These are phyloP conservation scores for Cladosporium sp. DNA, from an alignment of 2,329 filamentous ascomycete genomes.

Conservation along the genomic window DNA sequence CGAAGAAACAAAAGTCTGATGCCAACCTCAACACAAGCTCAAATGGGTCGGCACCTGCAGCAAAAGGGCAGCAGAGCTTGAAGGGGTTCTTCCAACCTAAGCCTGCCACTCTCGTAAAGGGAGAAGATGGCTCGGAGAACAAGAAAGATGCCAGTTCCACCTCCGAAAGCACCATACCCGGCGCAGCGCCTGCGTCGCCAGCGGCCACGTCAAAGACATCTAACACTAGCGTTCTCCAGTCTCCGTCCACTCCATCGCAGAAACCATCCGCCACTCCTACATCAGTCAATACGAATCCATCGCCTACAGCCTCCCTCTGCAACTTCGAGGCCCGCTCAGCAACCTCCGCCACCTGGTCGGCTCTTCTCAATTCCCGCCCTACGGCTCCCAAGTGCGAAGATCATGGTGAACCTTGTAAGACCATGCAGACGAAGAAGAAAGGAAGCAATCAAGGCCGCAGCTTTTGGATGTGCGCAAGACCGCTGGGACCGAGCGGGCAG, in stretches of 20 bases:
- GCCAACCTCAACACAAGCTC: slow-evolving; percentile 27
- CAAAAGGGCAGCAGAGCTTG: slow-evolving; percentile 63
- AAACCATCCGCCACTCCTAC: background rate
- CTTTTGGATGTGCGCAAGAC: slow-evolving; percentile 71
- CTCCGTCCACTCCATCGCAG: background rate
- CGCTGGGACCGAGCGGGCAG: slow-evolving; percentile 79
- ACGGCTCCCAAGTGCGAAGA: slow-evolving; percentile 75
- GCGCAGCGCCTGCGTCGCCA: background rate
- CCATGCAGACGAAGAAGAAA: slow-evolving; percentile 80
- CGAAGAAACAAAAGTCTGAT: slow-evolving; percentile 57
- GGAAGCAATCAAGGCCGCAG: slow-evolving; percentile 74
- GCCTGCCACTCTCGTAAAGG: slow-evolving; percentile 11
- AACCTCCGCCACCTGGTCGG: slow-evolving; percentile 68
- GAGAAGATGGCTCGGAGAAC: too few species aligned
- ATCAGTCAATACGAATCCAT: background rate
- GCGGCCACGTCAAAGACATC: background rate
- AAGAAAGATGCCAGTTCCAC: background rate
- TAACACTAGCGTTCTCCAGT: background rate
- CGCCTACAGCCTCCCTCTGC: background rate
- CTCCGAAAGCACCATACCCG: background rate
- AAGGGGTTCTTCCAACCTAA: slow-evolving; percentile 79
- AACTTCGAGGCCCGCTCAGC: slow-evolving; percentile 31
- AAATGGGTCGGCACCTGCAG: slow-evolving; percentile 23
- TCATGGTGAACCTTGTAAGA: slow-evolving; percentile 84
- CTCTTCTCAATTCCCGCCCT: slow-evolving; percentile 71